Percentiles rank a stretch among this genome's conserved stretches.
These are phyloP conservation scores for Cylindrodendrum hubeiense DNA, from an alignment of 2,329 filamentous ascomycete genomes.

Conservation along the genomic window DNA sequence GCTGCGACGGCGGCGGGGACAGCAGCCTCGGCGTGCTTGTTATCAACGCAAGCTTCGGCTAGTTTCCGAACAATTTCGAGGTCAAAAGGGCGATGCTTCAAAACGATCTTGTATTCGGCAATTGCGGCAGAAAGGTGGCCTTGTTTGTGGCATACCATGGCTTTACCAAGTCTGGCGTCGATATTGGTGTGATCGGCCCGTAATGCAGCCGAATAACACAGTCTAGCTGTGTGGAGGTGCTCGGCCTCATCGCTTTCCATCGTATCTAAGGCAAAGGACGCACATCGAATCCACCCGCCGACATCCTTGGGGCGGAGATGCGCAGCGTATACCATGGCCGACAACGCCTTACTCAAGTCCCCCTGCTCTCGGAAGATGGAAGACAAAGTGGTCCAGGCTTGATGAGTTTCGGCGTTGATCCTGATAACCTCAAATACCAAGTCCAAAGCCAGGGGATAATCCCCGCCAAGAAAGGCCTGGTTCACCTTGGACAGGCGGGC, in stretches of 20 bases:
- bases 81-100: slow-evolving; percentile 66
- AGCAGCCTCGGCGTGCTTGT: slow-evolving; percentile 56
- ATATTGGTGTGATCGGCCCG: slow-evolving; percentile 68
- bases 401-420: slow-evolving; percentile 75
- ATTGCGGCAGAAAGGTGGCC: slow-evolving; percentile 67
- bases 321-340: slow-evolving; percentile 71
- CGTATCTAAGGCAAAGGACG: slow-evolving; percentile 67
- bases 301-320: slow-evolving; percentile 73
- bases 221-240: slow-evolving; percentile 66
- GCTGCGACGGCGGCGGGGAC: slow-evolving; percentile 58
- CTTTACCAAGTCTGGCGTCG: slow-evolving; percentile 71
- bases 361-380: slow-evolving; percentile 72
- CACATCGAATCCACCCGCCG: slow-evolving; percentile 69
- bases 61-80: slow-evolving; percentile 67
- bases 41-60: slow-evolving; percentile 68
- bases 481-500: slow-evolving; percentile 75
- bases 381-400: slow-evolving; percentile 73
- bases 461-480: slow-evolving; percentile 72
- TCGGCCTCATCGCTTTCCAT: slow-evolving; percentile 60
- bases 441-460: slow-evolving; percentile 70
- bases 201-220: slow-evolving; percentile 71
- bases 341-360: slow-evolving; percentile 67
- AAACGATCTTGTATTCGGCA: slow-evolving; percentile 66
- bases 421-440: slow-evolving; percentile 73
- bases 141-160: slow-evolving; percentile 67